phyloP scores from a whole-genome alignment of 805 yeast species.

The Suhomyces sp. region DNA sequence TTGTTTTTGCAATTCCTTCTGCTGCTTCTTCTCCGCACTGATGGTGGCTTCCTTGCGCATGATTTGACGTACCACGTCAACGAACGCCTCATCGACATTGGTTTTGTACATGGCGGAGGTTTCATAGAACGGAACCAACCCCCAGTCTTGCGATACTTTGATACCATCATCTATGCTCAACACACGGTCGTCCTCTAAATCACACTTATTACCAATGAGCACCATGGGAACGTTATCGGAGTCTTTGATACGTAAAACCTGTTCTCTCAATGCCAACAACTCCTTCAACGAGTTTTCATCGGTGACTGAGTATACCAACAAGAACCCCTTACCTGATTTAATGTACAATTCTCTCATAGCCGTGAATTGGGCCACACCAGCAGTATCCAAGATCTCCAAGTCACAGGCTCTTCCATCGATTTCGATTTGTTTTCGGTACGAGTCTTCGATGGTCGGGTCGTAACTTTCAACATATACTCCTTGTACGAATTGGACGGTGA shows the following conservation, averaged over 20 bases:
- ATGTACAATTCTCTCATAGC: conserved; percentile 91
- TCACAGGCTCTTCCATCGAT: conserved; percentile 86
- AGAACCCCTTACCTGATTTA: conserved; percentile 78
- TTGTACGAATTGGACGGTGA: conserved; percentile 89
- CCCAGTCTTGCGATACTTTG: conserved; percentile 81
- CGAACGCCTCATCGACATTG: conserved; percentile 87
- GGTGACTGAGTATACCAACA: conserved; percentile 57
- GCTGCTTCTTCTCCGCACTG: conserved; percentile 44
- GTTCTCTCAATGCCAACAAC: conserved; percentile 74
- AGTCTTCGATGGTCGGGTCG: conserved; percentile 97
- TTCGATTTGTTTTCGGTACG: conserved; percentile 83
- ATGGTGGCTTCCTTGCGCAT: conserved; percentile 65
- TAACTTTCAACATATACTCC: conserved; percentile 87
- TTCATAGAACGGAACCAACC: conserved; percentile 86
- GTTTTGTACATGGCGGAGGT: conserved; percentile 89
- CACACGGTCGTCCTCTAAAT: conserved; percentile 70
- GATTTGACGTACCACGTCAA: conserved; percentile 85
- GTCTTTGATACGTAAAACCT: conserved; percentile 81
- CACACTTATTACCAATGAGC: conserved; percentile 88
- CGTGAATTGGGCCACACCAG: conserved; percentile 81
- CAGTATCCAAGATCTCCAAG: conserved; percentile 65
- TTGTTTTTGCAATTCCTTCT: conserved; percentile 40
- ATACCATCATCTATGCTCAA: conserved; percentile 80
- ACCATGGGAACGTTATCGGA: conserved; percentile 80
- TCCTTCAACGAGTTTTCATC: conserved; percentile 70